Percentiles rank a stretch among this genome's conserved stretches.
Conservation (phyloP, 1,139 yeast genomes). For the Meyerozyma athensensis region DNA sequence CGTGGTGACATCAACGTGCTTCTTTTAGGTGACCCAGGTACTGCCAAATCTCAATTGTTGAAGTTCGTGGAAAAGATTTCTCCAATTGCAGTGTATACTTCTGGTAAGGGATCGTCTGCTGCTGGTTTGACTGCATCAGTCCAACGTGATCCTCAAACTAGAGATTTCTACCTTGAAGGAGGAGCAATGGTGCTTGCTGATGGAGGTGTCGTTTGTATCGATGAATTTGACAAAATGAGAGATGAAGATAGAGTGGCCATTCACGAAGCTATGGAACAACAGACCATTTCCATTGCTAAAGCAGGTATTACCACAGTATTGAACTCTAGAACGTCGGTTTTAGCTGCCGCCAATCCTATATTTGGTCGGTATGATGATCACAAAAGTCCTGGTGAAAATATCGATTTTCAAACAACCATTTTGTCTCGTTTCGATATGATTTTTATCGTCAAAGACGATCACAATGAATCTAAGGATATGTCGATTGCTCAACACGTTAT, state of each 20-base stretch:
- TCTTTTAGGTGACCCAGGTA: constrained; percentile 96
- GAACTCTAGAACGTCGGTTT: constrained; percentile 91
- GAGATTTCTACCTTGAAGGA: constrained; percentile 95
- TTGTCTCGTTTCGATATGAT: constrained; percentile 98
- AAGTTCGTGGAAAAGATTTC: constrained; percentile 94
- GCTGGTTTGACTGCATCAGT: constrained; percentile 99
- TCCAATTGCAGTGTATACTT: constrained; percentile 92
- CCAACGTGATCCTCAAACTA: constrained; percentile 80
- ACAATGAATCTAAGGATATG: constrained; percentile 78
- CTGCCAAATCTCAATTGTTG: constrained; percentile 92
- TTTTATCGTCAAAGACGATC: constrained; percentile 93
- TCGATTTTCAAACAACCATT: constrained; percentile 95
- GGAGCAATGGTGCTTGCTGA: constrained; percentile 99
- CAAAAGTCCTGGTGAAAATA: constrained; percentile 96
- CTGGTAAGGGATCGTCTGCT: constrained; percentile 99
- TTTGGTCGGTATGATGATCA: constrained; percentile 95
- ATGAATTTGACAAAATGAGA: constrained; percentile 98
- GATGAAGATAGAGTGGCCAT: constrained; percentile 99
- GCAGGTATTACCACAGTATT: constrained; percentile 97
- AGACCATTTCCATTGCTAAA: constrained; percentile 97
- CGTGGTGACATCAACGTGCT: constrained; percentile 96
- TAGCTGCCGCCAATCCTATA: constrained; percentile 97
- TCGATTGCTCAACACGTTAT: constrained; percentile 93
- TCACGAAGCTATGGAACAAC: constrained; percentile 99
- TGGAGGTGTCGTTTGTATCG: constrained; percentile 98